Base-by-base conservation (phyloP, 1,139 yeast genomes). In the Saccharomycopsis hybrid region DNA sequence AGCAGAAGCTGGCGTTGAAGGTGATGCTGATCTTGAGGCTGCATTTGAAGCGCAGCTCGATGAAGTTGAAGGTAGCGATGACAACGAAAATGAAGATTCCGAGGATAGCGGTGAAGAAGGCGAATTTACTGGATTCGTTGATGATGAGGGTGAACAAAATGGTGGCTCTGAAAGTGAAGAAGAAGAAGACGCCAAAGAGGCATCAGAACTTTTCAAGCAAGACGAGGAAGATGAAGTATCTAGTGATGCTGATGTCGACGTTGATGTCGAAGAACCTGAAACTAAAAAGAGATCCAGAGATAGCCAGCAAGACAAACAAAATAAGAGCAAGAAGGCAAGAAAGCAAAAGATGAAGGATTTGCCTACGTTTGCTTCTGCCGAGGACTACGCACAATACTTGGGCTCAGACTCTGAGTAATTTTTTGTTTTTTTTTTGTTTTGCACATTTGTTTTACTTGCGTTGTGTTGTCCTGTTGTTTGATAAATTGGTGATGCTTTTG, bases 281-380 rank as follows among this genome's bases (percentile, higher is more conserved):
- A 32, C 50, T 7, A 57, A 54, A 41, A 62, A 60, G 54, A 58
- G 62, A 50, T 46, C 41, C 4, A 25, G 24, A 5, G 27, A 39
- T 13, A 43, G 29, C 30, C 13, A 52, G 11, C 44, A 52, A 5
- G n/a, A n/a, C n/a, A 56, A 54, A 38, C 47, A 52, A 33, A 56
- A 58, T 43, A 48, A 62, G 64, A 56, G 63, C 32, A 65, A 65
- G 58, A 75, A 72, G 58, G 64, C 73, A 39, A 82, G 81, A 72
- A 80, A 73, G 63, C 68, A 73, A 57, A 83, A 79, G 66, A 69
- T 84, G 60, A 81, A 76, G 62, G 79, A 76, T 52, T 70, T 90
- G 57, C 97, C 97, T 25, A 76, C 82, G 25, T 90, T 88, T 70
- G 97, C 96, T 1, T 82, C 94, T 45, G 95, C 82, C 7, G 96